These are phyloP conservation scores for Solanum tarapatanum DNA, from an alignment of 257 asterid genomes.

Conservation along the genomic window DNA sequence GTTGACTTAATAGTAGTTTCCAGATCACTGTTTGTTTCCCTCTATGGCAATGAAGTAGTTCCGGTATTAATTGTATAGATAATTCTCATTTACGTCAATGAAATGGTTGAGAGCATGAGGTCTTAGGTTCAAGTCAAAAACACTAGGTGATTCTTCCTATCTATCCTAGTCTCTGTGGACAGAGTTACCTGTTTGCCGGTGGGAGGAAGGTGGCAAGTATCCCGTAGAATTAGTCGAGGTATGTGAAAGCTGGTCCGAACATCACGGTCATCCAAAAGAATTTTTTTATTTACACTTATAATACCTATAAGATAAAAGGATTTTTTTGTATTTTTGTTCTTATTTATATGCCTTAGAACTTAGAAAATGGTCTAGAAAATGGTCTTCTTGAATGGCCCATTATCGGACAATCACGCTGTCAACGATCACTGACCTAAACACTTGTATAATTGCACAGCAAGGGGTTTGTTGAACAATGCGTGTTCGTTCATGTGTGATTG, in stretches of 20 bases:
- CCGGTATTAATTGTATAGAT: neutral
- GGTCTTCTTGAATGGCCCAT: neutral
- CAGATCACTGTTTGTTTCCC: neutral
- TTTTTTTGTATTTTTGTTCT: neutral
- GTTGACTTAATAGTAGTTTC: neutral
- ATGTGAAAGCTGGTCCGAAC: neutral
- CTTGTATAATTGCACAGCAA: neutral
- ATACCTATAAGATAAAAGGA: neutral
- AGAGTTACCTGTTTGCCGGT: neutral
- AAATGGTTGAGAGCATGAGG: neutral
- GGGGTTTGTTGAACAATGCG: neutral
- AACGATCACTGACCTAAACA: neutral
- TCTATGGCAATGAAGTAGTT: neutral
- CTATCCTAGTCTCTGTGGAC: too few species aligned
- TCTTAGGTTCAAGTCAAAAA: neutral
- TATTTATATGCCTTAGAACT: neutral
- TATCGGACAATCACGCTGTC: neutral
- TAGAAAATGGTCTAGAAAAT: neutral
- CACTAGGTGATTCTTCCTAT: neutral
- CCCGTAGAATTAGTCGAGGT: neutral
- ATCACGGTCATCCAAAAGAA: too few species aligned
- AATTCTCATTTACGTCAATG: neutral
- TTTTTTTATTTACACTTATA: neutral
- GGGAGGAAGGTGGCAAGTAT: neutral
- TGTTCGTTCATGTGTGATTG: neutral